Conservation (phyloP, 441 rosid species). For the Adansonia rubrostipa region DNA sequence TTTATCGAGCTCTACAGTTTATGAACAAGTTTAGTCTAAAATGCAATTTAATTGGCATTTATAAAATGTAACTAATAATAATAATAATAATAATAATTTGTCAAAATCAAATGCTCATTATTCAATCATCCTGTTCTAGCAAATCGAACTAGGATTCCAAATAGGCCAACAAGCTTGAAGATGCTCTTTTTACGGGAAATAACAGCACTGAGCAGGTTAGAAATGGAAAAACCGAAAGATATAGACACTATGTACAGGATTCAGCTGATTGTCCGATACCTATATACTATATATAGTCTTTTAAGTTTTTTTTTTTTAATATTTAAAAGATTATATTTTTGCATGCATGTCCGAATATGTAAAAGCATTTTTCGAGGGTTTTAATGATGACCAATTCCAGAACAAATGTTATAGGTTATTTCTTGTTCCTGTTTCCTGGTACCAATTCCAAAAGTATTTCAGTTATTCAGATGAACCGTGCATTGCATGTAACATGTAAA, state of each 20-base stretch:
- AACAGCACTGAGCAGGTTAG: neutral
- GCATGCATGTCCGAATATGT: too few relatives aligned
- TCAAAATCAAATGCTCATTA: too few relatives aligned
- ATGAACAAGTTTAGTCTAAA: too few relatives aligned
- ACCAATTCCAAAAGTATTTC: neutral
- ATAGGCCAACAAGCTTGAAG: neutral
- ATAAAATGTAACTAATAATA: too few relatives aligned
- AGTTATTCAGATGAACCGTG: neutral
- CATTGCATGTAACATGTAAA: neutral
- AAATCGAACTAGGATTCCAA: neutral
- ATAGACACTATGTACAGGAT: neutral
- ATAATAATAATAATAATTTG: too few relatives aligned
- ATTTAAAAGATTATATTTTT: too few relatives aligned
- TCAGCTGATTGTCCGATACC: too few relatives aligned
- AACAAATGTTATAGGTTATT: neutral
- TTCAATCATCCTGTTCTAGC: neutral
- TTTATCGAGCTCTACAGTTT: too few relatives aligned
- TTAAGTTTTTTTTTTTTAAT: too few relatives aligned
- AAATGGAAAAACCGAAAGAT: too few relatives aligned
- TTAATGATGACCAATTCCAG: neutral
- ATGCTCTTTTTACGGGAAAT: neutral
- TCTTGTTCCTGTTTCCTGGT: neutral
- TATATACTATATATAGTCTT: too few relatives aligned
- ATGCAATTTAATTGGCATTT: too few relatives aligned
- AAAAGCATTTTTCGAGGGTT: neutral